Evolutionary conservation across 371 early-diverging fungal species (phyloP).

Genomic region (Chytridiales sp.): DNA sequence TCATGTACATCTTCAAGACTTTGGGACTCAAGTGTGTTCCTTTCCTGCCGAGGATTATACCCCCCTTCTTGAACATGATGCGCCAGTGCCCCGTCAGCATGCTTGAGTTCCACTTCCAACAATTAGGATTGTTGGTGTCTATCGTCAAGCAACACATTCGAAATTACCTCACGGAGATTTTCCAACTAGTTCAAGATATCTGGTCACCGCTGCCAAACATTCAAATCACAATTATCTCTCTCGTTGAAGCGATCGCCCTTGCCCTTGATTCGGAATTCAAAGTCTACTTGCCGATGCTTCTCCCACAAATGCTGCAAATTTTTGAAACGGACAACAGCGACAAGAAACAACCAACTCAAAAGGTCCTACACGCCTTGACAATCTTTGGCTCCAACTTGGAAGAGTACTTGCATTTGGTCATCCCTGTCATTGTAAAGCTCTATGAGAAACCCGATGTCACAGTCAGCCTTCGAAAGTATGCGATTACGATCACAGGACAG

Average conservation of each 20-base stretch:
- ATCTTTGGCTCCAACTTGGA: constrained; percentile 89
- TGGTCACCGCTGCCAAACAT: constrained; percentile 73
- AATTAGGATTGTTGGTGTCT: constrained; percentile 78
- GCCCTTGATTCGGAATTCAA: constrained; percentile 89
- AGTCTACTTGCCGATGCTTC: constrained; percentile 75
- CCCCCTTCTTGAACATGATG: constrained; percentile 65
- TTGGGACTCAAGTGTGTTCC: constrained; percentile 67
- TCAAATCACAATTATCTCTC: constrained; percentile 76
- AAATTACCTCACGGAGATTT: constrained; percentile 78
- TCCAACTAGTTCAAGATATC: constrained; percentile 73
- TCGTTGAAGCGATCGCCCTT: constrained; percentile 84
- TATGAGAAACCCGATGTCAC: constrained; percentile 77
- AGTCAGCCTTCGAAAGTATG: constrained; percentile 63
- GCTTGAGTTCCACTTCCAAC: constrained; percentile 89
- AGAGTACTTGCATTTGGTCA: constrained; percentile 89
- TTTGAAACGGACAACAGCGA: constrained; percentile 80
- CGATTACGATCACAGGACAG: constrained; percentile 77
- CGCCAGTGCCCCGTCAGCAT: constrained; percentile 70
- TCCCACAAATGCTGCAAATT: constrained; percentile 67
- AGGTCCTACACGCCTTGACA: constrained; percentile 80
- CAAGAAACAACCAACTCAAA: constrained; percentile 66
- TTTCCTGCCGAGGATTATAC: constrained; percentile 59
- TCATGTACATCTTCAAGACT: constrained; percentile 91
- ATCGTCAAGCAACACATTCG: constrained; percentile 90
- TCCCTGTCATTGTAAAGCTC: constrained; percentile 81